phyloP scores from a whole-genome alignment of 2,329 filamentous ascomycete genomes.

The Fusarium papillatum region DNA sequence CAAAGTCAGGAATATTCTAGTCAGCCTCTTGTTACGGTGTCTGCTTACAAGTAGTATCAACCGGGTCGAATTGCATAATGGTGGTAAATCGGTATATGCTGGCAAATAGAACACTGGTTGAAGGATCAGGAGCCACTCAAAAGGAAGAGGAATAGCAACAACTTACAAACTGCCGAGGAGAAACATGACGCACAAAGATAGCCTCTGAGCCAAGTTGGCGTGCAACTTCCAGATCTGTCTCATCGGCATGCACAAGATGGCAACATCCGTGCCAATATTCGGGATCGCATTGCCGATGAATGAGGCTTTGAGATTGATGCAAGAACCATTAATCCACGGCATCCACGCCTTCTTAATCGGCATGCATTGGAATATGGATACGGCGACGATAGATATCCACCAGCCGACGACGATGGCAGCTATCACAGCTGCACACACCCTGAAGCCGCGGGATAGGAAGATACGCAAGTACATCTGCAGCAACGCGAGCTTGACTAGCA shows the following conservation, averaged over 20 bases:
- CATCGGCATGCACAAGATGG: slow-evolving; percentile 23
- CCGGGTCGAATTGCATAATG: slow-evolving; percentile 22
- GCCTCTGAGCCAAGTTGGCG: slow-evolving; percentile 23
- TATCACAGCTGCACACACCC: slow-evolving; percentile 10
- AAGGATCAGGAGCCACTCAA: accelerated
- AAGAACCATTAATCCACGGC: slow-evolving; percentile 16
- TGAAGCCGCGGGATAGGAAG: slow-evolving; percentile 24
- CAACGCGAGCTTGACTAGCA: slow-evolving; percentile 31
- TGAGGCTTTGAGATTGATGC: slow-evolving; percentile 30
- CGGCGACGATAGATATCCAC: slow-evolving; percentile 32
- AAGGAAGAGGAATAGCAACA: accelerated
- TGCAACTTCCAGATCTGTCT: slow-evolving; percentile 27
- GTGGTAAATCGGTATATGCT: slow-evolving; percentile 35
- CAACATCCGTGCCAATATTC: slow-evolving; percentile 27
- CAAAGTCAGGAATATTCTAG: background rate
- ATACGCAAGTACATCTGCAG: slow-evolving; percentile 31
- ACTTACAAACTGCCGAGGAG: slow-evolving; percentile 34
- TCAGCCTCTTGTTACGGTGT: too few relatives aligned
- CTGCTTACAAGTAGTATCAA: slow-evolving; percentile 24
- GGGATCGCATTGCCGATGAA: slow-evolving; percentile 33
- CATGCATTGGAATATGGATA: slow-evolving; percentile 32
- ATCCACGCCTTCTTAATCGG: slow-evolving; percentile 26
- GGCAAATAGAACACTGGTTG: slow-evolving; percentile 24
- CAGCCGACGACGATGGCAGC: slow-evolving; percentile 13
- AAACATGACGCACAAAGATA: slow-evolving; percentile 29